phyloP scores from a whole-genome alignment of 768 basidiomycete species.

The Leucocoprinus sp. region DNA sequence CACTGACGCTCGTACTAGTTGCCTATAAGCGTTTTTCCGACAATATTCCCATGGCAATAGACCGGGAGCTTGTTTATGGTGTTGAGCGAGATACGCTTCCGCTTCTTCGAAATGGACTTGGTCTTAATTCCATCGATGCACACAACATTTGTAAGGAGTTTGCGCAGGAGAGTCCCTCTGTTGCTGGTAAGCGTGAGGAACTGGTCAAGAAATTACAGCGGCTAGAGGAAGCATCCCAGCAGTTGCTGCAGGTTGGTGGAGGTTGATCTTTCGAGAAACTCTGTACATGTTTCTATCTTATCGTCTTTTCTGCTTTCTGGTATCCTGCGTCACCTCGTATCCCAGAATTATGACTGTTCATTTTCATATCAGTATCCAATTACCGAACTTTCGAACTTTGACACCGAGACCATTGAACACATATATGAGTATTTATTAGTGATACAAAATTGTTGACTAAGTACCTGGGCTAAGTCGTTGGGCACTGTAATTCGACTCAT shows the following conservation, averaged over 20 bases:
- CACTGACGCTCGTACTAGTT: conserved; percentile 26
- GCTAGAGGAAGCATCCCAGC: conserved; percentile 18
- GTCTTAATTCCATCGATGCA: conserved; percentile 41
- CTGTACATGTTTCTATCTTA: conserved; percentile 5
- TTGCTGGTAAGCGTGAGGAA: conserved; percentile 39
- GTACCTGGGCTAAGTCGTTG: too few species aligned
- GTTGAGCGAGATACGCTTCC: conserved; percentile 36
- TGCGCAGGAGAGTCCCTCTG: conserved; percentile 39
- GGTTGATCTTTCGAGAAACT: not conserved
- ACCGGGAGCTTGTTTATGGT: conserved; percentile 47
- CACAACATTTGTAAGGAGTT: conserved; percentile 41
- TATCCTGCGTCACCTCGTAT: too few species aligned
- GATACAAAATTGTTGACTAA: too few species aligned
- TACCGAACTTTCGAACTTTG: too few species aligned
- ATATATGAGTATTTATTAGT: too few species aligned
- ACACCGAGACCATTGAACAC: too few species aligned
- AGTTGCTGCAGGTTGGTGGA: conserved; percentile 10
- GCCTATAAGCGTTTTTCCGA: conserved; percentile 54
- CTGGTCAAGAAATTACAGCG: conserved; percentile 44
- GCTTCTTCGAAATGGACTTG: conserved; percentile 39
- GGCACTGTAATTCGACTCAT: too few species aligned
- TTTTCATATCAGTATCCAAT: too few species aligned
- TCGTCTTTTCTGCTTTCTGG: not conserved
- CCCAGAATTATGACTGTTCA: too few species aligned
- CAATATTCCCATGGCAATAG: conserved; percentile 47